Percentiles rank a stretch among this genome's conserved stretches.
Conservation (phyloP, 2,329 filamentous ascomycete species). For the Botrytis elliptica region DNA sequence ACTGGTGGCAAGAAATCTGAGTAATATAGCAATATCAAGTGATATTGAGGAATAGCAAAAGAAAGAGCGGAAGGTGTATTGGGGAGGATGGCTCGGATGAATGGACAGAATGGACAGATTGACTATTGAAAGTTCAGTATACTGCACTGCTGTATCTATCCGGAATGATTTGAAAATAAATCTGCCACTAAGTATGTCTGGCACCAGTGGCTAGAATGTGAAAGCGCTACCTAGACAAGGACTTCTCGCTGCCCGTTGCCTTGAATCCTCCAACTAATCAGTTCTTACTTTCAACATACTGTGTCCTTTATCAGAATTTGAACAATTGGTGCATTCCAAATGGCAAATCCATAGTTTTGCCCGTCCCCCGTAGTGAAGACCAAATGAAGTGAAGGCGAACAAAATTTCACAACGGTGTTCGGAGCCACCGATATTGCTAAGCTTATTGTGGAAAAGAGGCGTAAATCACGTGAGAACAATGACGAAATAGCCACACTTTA, state of each 20-base stretch:
- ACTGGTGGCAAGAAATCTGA: neutral
- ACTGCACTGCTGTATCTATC: neutral
- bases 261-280: neutral
- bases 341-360: neutral
- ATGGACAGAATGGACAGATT: neutral
- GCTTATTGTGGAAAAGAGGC: neutral
- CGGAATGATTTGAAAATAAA: neutral
- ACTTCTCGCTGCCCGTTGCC: neutral
- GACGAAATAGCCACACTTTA: conserved; percentile 6
- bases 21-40: neutral
- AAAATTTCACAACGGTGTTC: neutral
- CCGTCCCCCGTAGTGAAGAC: neutral
- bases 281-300: neutral
- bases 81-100: neutral
- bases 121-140: neutral
- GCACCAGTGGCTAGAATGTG: neutral
- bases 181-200: neutral
- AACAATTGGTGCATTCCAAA: neutral
- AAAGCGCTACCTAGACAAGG: neutral
- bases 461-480: neutral
- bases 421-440: conserved; percentile 9
- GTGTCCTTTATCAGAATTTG: neutral
- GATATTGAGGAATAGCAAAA: neutral
- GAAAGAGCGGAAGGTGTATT: neutral
- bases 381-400: neutral